Evolutionary conservation across 2,329 filamentous ascomycete genomes (phyloP).

Genomic region (Alternaria brassicae): DNA sequence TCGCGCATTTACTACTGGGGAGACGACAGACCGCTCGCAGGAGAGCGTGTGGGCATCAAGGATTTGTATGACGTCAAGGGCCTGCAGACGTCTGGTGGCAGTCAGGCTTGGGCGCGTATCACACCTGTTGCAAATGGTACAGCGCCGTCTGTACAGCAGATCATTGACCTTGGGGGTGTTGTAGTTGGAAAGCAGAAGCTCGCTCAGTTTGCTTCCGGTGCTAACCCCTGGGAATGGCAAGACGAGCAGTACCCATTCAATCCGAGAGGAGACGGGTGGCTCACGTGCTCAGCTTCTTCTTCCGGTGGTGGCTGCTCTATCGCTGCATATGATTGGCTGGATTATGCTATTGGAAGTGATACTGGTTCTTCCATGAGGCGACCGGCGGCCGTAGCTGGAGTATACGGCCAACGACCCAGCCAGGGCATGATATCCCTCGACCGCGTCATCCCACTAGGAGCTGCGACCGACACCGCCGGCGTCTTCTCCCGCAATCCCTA

Average conservation of each 20-base stretch:
- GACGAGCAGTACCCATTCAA: slow-evolving; percentile 54
- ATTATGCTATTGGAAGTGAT: slow-evolving; percentile 55
- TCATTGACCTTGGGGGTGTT: slow-evolving; percentile 44
- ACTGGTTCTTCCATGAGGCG: slow-evolving; percentile 59
- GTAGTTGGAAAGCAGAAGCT: slow-evolving; percentile 63
- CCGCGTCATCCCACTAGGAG: slow-evolving; percentile 31
- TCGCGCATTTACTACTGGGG: slow-evolving; percentile 50
- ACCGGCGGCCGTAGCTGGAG: slow-evolving; percentile 53
- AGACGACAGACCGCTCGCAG: slow-evolving; percentile 40
- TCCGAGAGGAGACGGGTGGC: slow-evolving; percentile 46
- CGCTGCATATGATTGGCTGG: slow-evolving; percentile 56
- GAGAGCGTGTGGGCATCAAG: slow-evolving; percentile 39
- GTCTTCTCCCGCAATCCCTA: slow-evolving; percentile 37
- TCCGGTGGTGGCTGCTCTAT: slow-evolving; percentile 51
- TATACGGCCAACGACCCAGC: slow-evolving; percentile 49
- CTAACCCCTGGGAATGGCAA: slow-evolving; percentile 38
- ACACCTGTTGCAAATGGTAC: slow-evolving; percentile 27
- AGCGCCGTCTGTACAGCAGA: slow-evolving; percentile 34
- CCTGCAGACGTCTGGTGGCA: slow-evolving; percentile 34
- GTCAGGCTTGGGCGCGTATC: slow-evolving; percentile 33
- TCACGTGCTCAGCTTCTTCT: slow-evolving; percentile 36
- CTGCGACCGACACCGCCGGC: slow-evolving; percentile 36
- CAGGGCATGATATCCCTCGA: slow-evolving; percentile 38
- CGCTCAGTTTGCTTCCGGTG: slow-evolving; percentile 54
- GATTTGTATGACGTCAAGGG: slow-evolving; percentile 39